Conservation (phyloP, 495 filamentous ascomycete species). For the Parathielavia hyrcaniae region DNA sequence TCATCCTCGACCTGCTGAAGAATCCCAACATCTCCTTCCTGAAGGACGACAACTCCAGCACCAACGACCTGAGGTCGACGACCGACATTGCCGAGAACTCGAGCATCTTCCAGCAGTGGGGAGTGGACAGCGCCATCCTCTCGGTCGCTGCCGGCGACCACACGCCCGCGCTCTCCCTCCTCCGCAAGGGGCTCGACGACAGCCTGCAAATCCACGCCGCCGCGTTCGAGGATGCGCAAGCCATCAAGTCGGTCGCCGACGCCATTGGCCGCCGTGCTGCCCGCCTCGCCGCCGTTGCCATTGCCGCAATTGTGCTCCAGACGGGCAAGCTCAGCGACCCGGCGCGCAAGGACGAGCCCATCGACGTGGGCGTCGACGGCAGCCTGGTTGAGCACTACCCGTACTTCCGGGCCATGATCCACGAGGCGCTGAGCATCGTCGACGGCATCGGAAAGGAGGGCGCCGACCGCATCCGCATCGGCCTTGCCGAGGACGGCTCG, state of each 20-base stretch:
- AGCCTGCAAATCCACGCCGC: constrained; percentile 65
- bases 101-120: constrained; percentile 73
- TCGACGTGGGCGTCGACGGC: constrained; percentile 90
- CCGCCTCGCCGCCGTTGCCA: constrained; percentile 77
- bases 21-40: constrained; percentile 59
- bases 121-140: constrained; percentile 80
- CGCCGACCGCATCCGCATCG: constrained; percentile 77
- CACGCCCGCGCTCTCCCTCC: constrained; percentile 53
- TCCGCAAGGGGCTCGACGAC: constrained; percentile 69
- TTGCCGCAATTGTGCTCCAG: constrained; percentile 73
- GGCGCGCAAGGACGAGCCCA: constrained; percentile 48
- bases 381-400: constrained; percentile 89
- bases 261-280: constrained; percentile 86
- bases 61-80: constrained; percentile 60
- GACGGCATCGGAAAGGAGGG: constrained; percentile 64
- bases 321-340: constrained; percentile 56
- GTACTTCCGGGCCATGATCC: constrained; percentile 69
- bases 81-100: constrained; percentile 58
- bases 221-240: constrained; percentile 69
- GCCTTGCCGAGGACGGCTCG: constrained; percentile 88
- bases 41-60: constrained; percentile 56
- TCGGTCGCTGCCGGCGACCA: constrained; percentile 73
- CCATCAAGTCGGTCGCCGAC: constrained; percentile 69
- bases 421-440: constrained; percentile 64
- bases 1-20: constrained; percentile 59